Base-by-base conservation (phyloP, 495 filamentous ascomycete species). In the Aspergillus nanangensis region DNA sequence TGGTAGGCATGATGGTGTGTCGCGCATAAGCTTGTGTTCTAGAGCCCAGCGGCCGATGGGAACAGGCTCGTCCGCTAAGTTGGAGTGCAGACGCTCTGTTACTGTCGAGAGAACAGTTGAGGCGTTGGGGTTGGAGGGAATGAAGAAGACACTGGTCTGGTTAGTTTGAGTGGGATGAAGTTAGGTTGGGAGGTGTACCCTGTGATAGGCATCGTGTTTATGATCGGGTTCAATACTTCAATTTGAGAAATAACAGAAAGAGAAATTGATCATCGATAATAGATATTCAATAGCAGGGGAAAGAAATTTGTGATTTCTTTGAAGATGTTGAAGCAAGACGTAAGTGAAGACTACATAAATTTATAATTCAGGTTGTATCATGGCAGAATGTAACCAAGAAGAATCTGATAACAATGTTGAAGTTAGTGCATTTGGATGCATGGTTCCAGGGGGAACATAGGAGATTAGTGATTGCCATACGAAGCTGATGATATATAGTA, bases 1-100 rank as follows among this genome's bases (percentile, higher is more conserved):
- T 0, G 71, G 63, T 4, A 75, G 54, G 15, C 69, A 66, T 9
- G 70, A 70, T 5, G 66, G 70, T 3, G 71, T 75, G 39, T 75
- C 71, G 24, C 65, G 63, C 61, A 75, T 66, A 3, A 75, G 57
- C 44, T 70, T 71, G 48, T 75, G 70, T 21, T 72, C 67, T 18
- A 74, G 53, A 14, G 46, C 51, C 68, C 69, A 75, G 49, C 63
- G 69, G 51, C 65, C 64, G 43, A 69, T 35, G 44, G 63, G 62
- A 11, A 58, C 57, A 33, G 64, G 57, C 19, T 70, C 66, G 35
- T 73, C 63, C 45, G 62, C 48, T 35, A 69, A 62, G 32, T 61
- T 47, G 11, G 66, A 48, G 48, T 63, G 64, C n/a, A 75, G 62
- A 35, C 65, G 69, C 48, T 73, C 66, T 38, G 64, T 67, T 20